phyloP scores from a whole-genome alignment of 345 rosid species.

The Gossypium ekmanianum region DNA sequence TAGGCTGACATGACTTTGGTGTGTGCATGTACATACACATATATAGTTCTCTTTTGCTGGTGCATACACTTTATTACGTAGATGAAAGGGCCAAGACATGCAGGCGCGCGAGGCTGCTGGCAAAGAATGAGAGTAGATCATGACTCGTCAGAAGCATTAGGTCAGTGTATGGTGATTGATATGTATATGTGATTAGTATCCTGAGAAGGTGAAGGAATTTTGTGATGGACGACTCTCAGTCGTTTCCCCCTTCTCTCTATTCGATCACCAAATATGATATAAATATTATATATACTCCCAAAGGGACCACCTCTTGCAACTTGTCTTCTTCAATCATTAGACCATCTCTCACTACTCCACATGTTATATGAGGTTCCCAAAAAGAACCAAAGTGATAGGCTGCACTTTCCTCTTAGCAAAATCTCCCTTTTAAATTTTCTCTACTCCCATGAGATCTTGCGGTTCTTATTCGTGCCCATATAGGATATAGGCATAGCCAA shows the following conservation, averaged over 20 bases:
- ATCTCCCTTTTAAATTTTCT: not conserved
- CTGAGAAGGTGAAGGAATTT: constrained; percentile 4
- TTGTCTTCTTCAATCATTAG: constrained; percentile 15
- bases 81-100: constrained; percentile 43
- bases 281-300: not conserved
- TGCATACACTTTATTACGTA: constrained; percentile 22
- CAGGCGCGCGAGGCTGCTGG: constrained; percentile 29
- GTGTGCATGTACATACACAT: not conserved
- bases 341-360: constrained; percentile 22
- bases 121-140: not conserved
- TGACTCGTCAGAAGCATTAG: not conserved
- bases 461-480: constrained; percentile 4
- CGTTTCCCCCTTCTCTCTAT: not conserved
- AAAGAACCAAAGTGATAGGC: not conserved
- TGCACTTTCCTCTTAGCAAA: constrained; percentile 16
- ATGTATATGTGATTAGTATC: not conserved
- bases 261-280: not conserved
- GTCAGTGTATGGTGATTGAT: not conserved
- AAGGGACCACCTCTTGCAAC: constrained; percentile 34
- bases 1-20: constrained; percentile 2
- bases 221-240: not conserved
- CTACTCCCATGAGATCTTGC: constrained; percentile 5
- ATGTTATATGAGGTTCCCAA: constrained; percentile 19
- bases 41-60: not conserved
- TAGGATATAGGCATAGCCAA: not conserved